phyloP scores from a whole-genome alignment of 1,139 yeast genomes.

The Hansenula sp. region DNA sequence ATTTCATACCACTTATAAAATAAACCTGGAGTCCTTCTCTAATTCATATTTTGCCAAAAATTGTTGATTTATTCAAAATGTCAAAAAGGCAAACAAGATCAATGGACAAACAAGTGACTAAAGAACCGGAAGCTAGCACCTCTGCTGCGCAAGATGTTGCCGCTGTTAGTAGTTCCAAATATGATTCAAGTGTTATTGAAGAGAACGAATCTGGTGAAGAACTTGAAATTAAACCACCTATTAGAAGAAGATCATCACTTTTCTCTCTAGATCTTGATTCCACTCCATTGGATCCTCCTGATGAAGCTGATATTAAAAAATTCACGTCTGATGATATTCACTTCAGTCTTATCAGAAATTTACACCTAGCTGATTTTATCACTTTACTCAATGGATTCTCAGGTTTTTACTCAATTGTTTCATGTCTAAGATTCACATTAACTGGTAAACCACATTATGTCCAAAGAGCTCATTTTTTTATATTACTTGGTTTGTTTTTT shows the following conservation, averaged over 20 bases:
- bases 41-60: too few species aligned
- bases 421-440: conserved; percentile 75
- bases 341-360: conserved; percentile 67
- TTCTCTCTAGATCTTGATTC: conserved; percentile 28
- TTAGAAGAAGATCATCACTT: conserved; percentile 34
- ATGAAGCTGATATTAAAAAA: conserved; percentile 69
- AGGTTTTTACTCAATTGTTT: conserved; percentile 86
- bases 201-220: conserved; percentile 13
- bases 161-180: not conserved
- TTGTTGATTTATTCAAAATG: conserved; percentile 8
- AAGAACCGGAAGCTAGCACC: not conserved
- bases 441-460: conserved; percentile 68
- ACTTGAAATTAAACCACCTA: conserved; percentile 11
- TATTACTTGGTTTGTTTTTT: conserved; percentile 83
- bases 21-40: too few species aligned
- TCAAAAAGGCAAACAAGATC: conserved; percentile 14
- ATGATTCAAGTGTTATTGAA: conserved; percentile 9
- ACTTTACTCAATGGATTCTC: conserved; percentile 86
- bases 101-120: conserved; percentile 3
- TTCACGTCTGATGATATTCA: conserved; percentile 80
- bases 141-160: not conserved
- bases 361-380: conserved; percentile 94
- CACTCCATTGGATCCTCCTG: conserved; percentile 49
- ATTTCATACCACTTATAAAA: too few species aligned
- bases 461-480: conserved; percentile 86